A percentile compares a stretch with the other conserved stretches of the same genome.
Evolutionary conservation across 768 basidiomycete genomes (phyloP).

Genomic region (Suillus weaverae): DNA sequence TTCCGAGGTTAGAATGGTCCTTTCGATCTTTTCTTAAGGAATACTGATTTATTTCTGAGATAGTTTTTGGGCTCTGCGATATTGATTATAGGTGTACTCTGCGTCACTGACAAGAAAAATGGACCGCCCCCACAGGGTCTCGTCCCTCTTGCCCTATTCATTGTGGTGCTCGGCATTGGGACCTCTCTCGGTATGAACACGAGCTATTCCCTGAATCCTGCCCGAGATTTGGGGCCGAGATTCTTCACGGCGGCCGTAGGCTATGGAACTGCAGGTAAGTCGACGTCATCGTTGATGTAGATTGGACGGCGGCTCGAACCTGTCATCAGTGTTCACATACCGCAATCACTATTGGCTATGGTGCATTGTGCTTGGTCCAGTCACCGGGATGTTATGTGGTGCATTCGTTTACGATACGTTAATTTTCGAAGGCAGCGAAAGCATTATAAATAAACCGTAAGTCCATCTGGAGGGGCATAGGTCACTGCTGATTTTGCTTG

Average conservation of each 20-base stretch:
- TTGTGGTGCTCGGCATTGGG: slow-evolving; percentile 60
- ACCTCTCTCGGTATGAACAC: slow-evolving; percentile 63
- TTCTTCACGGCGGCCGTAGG: slow-evolving; percentile 71
- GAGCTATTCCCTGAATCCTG: slow-evolving; percentile 66
- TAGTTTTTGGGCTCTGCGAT: slow-evolving; percentile 59
- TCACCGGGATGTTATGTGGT: slow-evolving; percentile 57
- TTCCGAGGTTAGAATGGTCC: slow-evolving; percentile 35
- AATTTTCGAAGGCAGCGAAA: slow-evolving; percentile 57
- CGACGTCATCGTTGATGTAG: neutral
- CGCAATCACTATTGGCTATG: slow-evolving; percentile 73
- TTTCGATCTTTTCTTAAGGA: neutral
- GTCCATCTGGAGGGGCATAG: slow-evolving; percentile 2
- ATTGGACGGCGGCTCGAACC: neutral
- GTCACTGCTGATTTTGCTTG: slow-evolving; percentile 1
- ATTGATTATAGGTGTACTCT: slow-evolving; percentile 54
- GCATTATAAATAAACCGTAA: slow-evolving; percentile 54
- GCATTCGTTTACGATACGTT: slow-evolving; percentile 58
- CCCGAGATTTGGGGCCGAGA: slow-evolving; percentile 71
- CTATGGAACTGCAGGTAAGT: slow-evolving; percentile 53
- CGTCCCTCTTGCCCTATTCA: slow-evolving; percentile 54
- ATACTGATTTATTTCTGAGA: neutral
- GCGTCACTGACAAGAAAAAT: slow-evolving; percentile 54
- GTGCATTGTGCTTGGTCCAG: slow-evolving; percentile 61
- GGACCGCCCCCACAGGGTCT: slow-evolving; percentile 48
- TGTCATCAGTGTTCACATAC: slow-evolving; percentile 22